Evolutionary conservation across 2,329 filamentous ascomycete genomes (phyloP), one percentile per base, ranked within the genome.

Genomic region (Cucurbitaria berberidis): DNA sequence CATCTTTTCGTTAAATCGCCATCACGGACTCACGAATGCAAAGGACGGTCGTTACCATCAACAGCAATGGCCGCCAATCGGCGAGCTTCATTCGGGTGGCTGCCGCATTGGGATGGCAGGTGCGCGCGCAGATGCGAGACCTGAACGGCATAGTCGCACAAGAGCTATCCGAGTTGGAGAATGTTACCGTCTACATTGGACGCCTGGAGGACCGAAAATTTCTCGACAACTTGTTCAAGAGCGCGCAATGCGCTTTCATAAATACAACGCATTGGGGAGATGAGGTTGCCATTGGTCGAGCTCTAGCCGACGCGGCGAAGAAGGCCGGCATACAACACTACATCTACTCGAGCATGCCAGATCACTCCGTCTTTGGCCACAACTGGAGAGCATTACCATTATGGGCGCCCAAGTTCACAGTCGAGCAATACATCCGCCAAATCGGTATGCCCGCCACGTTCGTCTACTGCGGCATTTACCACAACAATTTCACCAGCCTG

Each of bases 191-290:
- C 44, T 77, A 86, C 79, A 77, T 89, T 81, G 80, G 90, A 74
- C 59, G 84, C 72, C 68, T 89, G 57, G 84, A 89, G 58, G 85
- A 93, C 68, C 91, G 91, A 72, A 82, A 87, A 64, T 81, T 96
- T 61, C 89, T 96, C 69, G 82, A 84, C 48, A 83, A 89, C 62
- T 82, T 98, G 18, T 98, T 98, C 81, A 80, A 83, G 32, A 91
- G 90, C 57, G 89, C 90, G 19, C 89, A 96, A 65, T 83, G 96
- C 45, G 95, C 95, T 54, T 99, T 98, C 76, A 92, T 98, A 80
- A 99, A 99, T 79, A 99, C 95, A 36, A 96, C 92, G 5, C 96
- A 96, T 68, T 96, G 96, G 80, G 95, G 93, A 45, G 92, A 98
- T 76, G 95, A 99, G 80, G 84, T 95, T 53, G 86, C 88, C 34